A percentile compares a stretch with the other conserved stretches of the same genome.
Evolutionary conservation across 805 yeast genomes (phyloP).

Genomic region (Clavispora vitiphila): DNA sequence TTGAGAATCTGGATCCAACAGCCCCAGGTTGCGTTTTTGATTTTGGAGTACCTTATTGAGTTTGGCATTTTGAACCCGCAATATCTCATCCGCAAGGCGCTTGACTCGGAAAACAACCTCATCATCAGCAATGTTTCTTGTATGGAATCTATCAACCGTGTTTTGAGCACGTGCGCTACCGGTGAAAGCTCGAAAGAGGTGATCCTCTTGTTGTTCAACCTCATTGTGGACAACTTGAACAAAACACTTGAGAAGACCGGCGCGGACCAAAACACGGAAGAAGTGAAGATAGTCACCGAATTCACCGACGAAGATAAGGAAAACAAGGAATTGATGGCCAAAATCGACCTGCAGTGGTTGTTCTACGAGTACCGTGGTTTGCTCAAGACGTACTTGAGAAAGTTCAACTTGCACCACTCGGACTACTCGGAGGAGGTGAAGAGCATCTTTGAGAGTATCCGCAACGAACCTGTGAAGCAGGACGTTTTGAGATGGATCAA

Average conservation of each 20-base stretch:
- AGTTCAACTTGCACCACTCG: constrained; percentile 15
- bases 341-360: constrained; percentile 36
- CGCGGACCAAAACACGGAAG: constrained; percentile 10
- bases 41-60: constrained; percentile 39
- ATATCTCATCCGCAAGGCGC: constrained; percentile 23
- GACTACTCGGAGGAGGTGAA: constrained; percentile 12
- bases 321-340: constrained; percentile 18
- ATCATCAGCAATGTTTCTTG: constrained; percentile 38
- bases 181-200: constrained; percentile 15
- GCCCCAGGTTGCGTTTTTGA: constrained; percentile 41
- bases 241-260: constrained; percentile 15
- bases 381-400: constrained; percentile 34
- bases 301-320: constrained; percentile 23
- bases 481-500: constrained; percentile 15
- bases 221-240: constrained; percentile 30
- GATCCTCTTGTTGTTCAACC: constrained; percentile 17
- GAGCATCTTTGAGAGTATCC: constrained; percentile 6
- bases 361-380: constrained; percentile 39
- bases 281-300: constrained; percentile 22
- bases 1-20: constrained; percentile 42
- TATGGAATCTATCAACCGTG: constrained; percentile 38
- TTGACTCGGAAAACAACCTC: constrained; percentile 26
- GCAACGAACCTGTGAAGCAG: constrained; percentile 12
- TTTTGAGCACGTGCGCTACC: constrained; percentile 21
- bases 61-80: constrained; percentile 29